Percentiles rank a stretch among this genome's conserved stretches.
phyloP scores from a whole-genome alignment of 2,329 filamentous ascomycete genomes.

The Orbilia quercus region DNA sequence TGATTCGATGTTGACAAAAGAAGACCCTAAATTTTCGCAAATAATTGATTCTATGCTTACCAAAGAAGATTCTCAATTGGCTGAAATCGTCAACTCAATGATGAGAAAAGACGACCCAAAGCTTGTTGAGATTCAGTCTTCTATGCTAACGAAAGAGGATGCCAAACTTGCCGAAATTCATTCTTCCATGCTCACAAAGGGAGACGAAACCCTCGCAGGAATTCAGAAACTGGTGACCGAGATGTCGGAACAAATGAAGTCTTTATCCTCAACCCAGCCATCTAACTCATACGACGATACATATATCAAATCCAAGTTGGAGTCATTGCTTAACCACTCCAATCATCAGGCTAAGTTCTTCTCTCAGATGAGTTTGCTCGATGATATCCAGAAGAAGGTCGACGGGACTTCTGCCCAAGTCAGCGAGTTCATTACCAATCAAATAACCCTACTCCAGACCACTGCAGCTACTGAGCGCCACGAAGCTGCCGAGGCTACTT shows the following conservation, averaged over 20 bases:
- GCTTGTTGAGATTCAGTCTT: constrained; percentile 31
- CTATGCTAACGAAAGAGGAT: constrained; percentile 46
- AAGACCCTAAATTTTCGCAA: constrained; percentile 16
- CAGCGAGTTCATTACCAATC: constrained; percentile 80
- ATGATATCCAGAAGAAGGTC: constrained; percentile 89
- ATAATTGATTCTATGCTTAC: constrained; percentile 32
- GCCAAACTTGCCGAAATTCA: constrained; percentile 30
- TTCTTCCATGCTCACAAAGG: constrained; percentile 44
- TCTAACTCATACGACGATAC: constrained; percentile 57
- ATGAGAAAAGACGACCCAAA: constrained; percentile 42
- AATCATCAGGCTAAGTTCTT: constrained; percentile 76
- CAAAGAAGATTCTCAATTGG: constrained; percentile 31
- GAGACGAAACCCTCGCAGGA: constrained; percentile 30
- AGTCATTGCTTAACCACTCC: constrained; percentile 72
- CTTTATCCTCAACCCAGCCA: neutral
- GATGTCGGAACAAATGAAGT: constrained; percentile 45
- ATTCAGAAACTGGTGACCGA: constrained; percentile 27
- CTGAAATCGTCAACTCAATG: constrained; percentile 31
- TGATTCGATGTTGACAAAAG: constrained; percentile 57
- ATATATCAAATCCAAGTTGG: constrained; percentile 62
- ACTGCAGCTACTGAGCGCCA: constrained; percentile 58
- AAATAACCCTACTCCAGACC: constrained; percentile 67
- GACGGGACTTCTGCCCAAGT: constrained; percentile 85
- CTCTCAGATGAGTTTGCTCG: constrained; percentile 81
- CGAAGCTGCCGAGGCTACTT: constrained; percentile 77